These are phyloP conservation scores for Colletotrichum sojae DNA, from an alignment of 2,329 filamentous ascomycete genomes.

Conservation along the genomic window DNA sequence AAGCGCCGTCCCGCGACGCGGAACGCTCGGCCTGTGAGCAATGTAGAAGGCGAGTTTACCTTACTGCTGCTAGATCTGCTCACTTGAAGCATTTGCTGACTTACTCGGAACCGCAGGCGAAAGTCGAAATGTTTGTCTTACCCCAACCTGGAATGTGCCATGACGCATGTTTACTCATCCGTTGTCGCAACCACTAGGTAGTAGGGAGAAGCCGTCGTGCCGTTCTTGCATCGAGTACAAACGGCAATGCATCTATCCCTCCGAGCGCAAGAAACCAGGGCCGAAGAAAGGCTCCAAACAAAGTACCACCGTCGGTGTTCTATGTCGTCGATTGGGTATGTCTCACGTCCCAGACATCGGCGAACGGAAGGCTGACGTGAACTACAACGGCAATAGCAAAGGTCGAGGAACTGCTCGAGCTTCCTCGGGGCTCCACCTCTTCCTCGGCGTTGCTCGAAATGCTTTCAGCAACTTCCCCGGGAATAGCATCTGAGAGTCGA, in stretches of 20 bases:
- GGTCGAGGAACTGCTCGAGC: neutral
- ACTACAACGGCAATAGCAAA: neutral
- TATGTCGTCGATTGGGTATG: neutral
- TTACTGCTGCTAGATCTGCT: neutral
- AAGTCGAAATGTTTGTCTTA: slow-evolving; percentile 3
- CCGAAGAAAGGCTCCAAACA: neutral
- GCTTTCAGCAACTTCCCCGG: no score
- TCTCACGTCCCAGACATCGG: no score
- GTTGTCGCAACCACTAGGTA: neutral
- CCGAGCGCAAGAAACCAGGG: neutral
- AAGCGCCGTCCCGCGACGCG: no score
- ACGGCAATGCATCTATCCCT: neutral
- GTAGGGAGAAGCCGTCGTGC: neutral
- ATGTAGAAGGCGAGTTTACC: slow-evolving; percentile 4
- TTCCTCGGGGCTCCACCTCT: neutral
- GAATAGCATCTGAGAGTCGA: no score
- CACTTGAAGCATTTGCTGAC: neutral
- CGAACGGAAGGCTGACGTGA: no score
- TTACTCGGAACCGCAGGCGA: neutral
- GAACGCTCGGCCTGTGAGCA: neutral
- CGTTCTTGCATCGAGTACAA: neutral
- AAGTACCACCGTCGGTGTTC: neutral
- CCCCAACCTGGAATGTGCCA: neutral
- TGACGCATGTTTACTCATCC: neutral
- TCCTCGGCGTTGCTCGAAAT: neutral